Evolutionary conservation across 2,329 filamentous ascomycete genomes (phyloP).

Genomic region (Fusarium sambucinum): DNA sequence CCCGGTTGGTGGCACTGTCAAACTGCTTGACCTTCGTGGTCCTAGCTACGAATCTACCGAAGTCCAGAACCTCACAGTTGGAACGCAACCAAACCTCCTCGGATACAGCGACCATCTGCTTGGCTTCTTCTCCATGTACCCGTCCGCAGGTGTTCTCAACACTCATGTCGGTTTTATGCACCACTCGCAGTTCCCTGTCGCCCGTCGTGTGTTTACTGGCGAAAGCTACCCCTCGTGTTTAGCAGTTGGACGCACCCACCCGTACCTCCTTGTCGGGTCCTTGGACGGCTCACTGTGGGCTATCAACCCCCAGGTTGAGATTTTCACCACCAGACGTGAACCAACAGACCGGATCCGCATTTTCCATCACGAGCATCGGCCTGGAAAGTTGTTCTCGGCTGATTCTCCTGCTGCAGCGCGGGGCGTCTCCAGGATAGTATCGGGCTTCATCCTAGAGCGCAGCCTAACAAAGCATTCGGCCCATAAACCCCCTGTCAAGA

Average conservation of each 20-base stretch:
- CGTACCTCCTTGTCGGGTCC: constrained; percentile 65
- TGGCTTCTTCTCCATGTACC: constrained; percentile 66
- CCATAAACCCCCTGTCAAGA: constrained; percentile 55
- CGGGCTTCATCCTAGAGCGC: constrained; percentile 64
- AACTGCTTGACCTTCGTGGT: constrained; percentile 64
- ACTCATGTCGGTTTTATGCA: constrained; percentile 66
- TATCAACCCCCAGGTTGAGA: constrained; percentile 55
- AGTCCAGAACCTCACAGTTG: constrained; percentile 63
- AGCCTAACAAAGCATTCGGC: constrained; percentile 62
- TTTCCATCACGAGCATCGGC: constrained; percentile 67
- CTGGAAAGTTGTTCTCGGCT: constrained; percentile 48
- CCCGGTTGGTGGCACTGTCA: constrained; percentile 66
- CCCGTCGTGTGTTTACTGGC: constrained; percentile 64
- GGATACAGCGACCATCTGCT: constrained; percentile 68
- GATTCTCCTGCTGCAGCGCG: constrained; percentile 51
- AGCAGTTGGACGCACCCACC: constrained; percentile 63
- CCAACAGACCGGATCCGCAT: constrained; percentile 55
- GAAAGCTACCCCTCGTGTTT: constrained; percentile 65
- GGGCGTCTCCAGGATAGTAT: constrained; percentile 64
- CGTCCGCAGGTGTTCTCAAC: constrained; percentile 65
- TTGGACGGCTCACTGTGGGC: constrained; percentile 67
- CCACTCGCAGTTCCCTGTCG: constrained; percentile 64
- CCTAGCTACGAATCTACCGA: constrained; percentile 67
- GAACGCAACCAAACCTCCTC: constrained; percentile 65
- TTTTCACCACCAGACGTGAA: constrained; percentile 53